Base-by-base conservation (phyloP, 768 basidiomycete species). In the Pleurotus pulmonarius region DNA sequence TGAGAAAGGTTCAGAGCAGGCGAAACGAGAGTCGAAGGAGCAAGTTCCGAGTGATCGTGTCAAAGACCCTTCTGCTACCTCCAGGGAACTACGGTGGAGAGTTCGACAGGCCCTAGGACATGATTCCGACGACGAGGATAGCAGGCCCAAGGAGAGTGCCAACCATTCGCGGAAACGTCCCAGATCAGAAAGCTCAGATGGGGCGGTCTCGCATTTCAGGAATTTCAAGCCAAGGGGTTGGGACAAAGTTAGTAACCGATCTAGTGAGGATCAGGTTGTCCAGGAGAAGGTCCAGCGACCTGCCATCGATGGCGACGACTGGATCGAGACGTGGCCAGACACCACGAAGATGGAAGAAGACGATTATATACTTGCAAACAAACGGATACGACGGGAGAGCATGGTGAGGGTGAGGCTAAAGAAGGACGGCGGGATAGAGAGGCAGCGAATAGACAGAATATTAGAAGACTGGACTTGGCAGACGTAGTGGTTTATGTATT, bases 21-120 rank as follows among this genome's bases (percentile, higher is more conserved):
- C 82, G 45, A 89, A 86, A 70, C 88, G 86, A 64, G 86, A 92
- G 63, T 82, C 83, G 2, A 88, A 82, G 64, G 94, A 95, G 52
- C 83, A 90, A 56, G 83, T 96, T 16, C 94, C 94, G 1, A 62
- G 66, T 7, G 94, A 95, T 61, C 83, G 85, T 54, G 82, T 94
- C 57, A 90, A 90, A 65, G 94, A 97, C 70, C 81, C 88, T 15
- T 73, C 88, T 3, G 88, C 87, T 2, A 67, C 93, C 54, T 92
- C 92, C 15, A 76, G 92, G 60, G 94, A 97, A 67, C 71, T 97
- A 44, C 77, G 89, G 44, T 97, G 94, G 94, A 80, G 94, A 48
- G 78, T 87, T 25, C 81, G 82, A 55, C 70, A 83, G 44, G 83
- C 83, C 4, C 70, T 76, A 5, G 88, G 88, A 25, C 73, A 82